Percentiles rank a stretch among this genome's conserved stretches.
Evolutionary conservation across 148 eudicot genomes (phyloP).

Genomic region (Silene latifolia): DNA sequence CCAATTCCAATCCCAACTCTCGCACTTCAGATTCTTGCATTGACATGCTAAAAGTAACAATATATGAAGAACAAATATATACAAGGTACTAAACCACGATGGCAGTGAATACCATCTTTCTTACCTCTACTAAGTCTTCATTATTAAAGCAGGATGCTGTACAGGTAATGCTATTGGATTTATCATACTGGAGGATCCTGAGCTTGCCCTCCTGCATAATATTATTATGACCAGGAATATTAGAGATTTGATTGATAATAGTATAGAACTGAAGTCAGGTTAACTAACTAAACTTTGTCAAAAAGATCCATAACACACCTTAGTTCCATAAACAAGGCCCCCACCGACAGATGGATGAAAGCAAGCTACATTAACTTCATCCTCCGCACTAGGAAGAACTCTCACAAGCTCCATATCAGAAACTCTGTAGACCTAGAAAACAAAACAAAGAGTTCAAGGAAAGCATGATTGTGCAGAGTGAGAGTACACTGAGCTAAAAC

Average conservation of each 20-base stretch:
- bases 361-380: constrained; percentile 99
- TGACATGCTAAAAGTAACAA: not conserved
- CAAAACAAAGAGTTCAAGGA: constrained; percentile 8
- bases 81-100: constrained; percentile 1
- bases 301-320: constrained; percentile 41
- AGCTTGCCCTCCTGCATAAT: constrained; percentile 92
- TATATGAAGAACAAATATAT: not conserved
- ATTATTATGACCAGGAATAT: constrained; percentile 10
- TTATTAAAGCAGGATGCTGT: constrained; percentile 45
- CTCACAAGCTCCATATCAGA: constrained; percentile 98
- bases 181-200: constrained; percentile 75
- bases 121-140: constrained; percentile 75
- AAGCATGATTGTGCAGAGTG: not conserved
- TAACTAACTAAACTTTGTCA: not conserved
- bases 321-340: constrained; percentile 96
- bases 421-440: constrained; percentile 77
- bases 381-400: constrained; percentile 97
- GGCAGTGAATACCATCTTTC: constrained; percentile 1
- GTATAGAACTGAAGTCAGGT: not conserved
- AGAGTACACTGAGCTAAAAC: not conserved
- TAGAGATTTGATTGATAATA: constrained; percentile 1
- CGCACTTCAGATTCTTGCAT: not conserved
- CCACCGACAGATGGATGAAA: constrained; percentile 93
- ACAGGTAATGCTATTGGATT: constrained; percentile 36
- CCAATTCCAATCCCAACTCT: not conserved